phyloP scores from a whole-genome alignment of 306 rosid genomes.

The Notholithocarpus densiflorus region DNA sequence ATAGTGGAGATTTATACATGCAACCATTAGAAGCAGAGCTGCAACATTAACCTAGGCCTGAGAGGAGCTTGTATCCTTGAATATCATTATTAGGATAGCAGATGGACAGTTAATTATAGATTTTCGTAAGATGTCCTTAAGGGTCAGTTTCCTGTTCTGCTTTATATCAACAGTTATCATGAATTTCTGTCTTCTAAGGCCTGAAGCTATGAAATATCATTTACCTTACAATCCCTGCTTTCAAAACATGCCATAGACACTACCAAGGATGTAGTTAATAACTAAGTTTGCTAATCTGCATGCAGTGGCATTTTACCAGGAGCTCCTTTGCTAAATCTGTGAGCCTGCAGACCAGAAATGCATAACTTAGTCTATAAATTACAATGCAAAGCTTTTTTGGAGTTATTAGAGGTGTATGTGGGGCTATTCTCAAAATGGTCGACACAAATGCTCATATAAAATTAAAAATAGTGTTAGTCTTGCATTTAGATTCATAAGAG shows the following conservation, averaged over 20 bases:
- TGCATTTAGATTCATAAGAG: neutral
- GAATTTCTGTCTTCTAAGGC: too few species aligned
- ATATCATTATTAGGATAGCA: neutral
- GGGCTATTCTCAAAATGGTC: neutral
- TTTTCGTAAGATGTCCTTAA: neutral
- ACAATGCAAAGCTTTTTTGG: neutral
- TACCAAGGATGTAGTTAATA: neutral
- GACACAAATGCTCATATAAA: neutral
- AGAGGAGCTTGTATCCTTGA: neutral
- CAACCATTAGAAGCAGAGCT: neutral
- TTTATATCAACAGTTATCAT: neutral
- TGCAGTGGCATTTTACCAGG: conserved; percentile 4
- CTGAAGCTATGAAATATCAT: too few species aligned
- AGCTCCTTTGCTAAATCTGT: neutral
- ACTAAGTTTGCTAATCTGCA: neutral
- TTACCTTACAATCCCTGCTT: too few species aligned
- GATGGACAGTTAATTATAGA: neutral
- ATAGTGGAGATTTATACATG: neutral
- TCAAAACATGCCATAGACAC: too few species aligned
- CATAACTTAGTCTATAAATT: neutral
- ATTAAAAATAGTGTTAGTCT: neutral
- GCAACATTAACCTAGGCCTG: neutral
- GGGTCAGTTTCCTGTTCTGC: neutral
- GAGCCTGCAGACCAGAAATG: neutral
- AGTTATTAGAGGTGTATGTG: conserved; percentile 3